Base-by-base conservation (phyloP, 2,329 filamentous ascomycete genomes). In the Fusarium neocosmosporiellum region DNA sequence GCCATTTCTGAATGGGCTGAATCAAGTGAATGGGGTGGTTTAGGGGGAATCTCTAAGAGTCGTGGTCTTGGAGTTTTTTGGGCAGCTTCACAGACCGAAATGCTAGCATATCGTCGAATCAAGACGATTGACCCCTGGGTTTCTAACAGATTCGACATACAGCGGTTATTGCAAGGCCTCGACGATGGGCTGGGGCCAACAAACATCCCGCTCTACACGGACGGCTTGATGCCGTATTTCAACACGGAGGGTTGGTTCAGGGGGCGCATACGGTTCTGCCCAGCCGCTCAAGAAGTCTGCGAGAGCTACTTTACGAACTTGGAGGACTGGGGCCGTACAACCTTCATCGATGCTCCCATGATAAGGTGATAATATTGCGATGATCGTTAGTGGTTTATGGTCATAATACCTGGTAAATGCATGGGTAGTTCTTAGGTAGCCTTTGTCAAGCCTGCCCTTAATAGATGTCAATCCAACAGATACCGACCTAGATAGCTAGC, bases 361-460 rank as follows among this genome's bases (percentile, higher is more conserved):
- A 2, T 6, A 43, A 8, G 11, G 6, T 41, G n/a, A 14, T 2
- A 5, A 22, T 4, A 0, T 20, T 6, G 2, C n/a, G n/a, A 22
- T 20, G 10, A 22, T 41, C 9, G 37, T 39, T 5, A 13, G n/a
- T 13, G 3, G 37, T 13, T 20, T 10, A 41, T 41, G 37, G 4
- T 20, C 37, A 41, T 41, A 0, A 41, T 8, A 5, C 0, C 20
- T 41, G 5, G 39, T 4, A 43, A 22, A 24, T 43, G 7, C 7
- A 16, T 24, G 1, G 11, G 0, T 24, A 43, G 39, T 43, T 5
- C 11, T 24, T 22, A 43, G 20, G 20, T 9, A 43, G 2, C 7
- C 13, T 43, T 43, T 29, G 27, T 8, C 27, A 29, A 29, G 27
- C 27, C 7, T 29, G 27, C 27, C 27, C 27, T 29, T 29, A 8